These are phyloP conservation scores for Lentinus polychrous DNA, from an alignment of 1,284 basidiomycete species.

Conservation along the genomic window DNA sequence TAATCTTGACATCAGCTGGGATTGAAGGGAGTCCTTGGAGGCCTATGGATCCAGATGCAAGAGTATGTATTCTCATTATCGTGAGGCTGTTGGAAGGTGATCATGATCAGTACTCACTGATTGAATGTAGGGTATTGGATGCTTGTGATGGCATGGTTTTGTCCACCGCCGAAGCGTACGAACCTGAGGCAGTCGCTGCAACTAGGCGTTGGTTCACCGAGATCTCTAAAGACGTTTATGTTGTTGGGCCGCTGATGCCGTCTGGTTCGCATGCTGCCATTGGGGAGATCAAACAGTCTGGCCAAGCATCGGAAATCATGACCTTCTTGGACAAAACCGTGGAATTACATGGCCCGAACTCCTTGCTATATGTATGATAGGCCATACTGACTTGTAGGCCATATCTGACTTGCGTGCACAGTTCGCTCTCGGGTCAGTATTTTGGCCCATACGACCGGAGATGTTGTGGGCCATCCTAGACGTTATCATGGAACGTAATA, in stretches of 20 bases:
- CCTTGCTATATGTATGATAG: conserved; percentile 4
- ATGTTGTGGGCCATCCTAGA: conserved; percentile 2
- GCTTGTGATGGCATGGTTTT: conserved; percentile 1
- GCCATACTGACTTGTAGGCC: too few relatives aligned
- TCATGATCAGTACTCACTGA: neutral
- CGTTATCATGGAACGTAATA: conserved; percentile 3
- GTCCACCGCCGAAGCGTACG: neutral
- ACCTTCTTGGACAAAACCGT: neutral
- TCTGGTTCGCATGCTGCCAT: neutral
- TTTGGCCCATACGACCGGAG: conserved; percentile 2
- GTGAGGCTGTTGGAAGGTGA: neutral
- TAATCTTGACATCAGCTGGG: too few relatives aligned
- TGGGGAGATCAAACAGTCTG: neutral
- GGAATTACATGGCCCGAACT: neutral
- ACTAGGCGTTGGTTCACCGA: conserved; percentile 2
- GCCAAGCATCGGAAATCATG: neutral
- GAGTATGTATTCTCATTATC: neutral
- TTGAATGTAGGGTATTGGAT: neutral
- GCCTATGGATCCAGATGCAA: too few relatives aligned
- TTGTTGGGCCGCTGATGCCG: conserved; percentile 2
- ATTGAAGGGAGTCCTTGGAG: too few relatives aligned
- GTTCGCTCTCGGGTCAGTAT: conserved; percentile 3
- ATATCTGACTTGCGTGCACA: neutral
- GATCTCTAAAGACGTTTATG: neutral
- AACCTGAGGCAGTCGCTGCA: neutral